phyloP scores from a whole-genome alignment of 1,284 basidiomycete genomes.

The Puccinia triticina region DNA sequence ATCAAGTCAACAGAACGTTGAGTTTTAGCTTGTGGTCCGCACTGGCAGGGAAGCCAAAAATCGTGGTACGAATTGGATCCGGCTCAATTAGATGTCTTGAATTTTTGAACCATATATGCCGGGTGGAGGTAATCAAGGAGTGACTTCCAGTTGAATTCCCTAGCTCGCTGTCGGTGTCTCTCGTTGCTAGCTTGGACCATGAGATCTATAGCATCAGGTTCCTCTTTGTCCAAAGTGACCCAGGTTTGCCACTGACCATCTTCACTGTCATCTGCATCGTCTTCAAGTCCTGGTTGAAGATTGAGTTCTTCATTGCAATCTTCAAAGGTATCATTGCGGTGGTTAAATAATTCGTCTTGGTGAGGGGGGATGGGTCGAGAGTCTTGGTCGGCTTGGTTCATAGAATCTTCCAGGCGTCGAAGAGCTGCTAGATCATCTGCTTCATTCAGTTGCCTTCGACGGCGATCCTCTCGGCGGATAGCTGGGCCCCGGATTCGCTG shows the following conservation, averaged over 20 bases:
- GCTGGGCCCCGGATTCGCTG: no score
- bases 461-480: no score
- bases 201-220: background rate
- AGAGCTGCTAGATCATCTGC: no score
- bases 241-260: background rate
- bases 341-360: no score
- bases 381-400: no score
- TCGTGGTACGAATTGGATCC: background rate
- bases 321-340: no score
- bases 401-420: no score
- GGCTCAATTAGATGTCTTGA: background rate
- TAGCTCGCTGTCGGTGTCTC: background rate
- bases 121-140: background rate
- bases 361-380: no score
- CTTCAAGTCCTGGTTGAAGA: background rate
- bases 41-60: background rate
- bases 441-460: no score
- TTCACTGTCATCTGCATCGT: background rate
- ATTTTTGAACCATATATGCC: constrained; percentile 1
- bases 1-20: background rate
- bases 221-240: background rate
- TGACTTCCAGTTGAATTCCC: background rate
- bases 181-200: background rate
- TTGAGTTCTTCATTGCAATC: no score
- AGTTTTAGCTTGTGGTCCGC: background rate